Conservation (phyloP, 805 yeast genomes). For the Myxozyma mucilagina region DNA sequence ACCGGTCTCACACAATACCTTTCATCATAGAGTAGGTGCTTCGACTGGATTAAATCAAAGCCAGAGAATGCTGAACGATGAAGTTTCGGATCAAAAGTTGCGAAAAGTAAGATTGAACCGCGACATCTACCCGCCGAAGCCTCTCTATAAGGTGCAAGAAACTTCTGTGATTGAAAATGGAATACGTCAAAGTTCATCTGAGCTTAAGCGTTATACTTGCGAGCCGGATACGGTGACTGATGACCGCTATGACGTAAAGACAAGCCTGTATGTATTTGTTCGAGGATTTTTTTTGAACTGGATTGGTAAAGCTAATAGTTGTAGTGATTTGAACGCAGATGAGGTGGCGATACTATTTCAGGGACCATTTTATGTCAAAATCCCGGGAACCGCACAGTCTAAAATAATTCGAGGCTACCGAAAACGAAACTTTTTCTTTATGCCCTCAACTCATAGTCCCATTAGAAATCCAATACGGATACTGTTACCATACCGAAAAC, state of each 20-base stretch:
- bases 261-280: too few relatives aligned
- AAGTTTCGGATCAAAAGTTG: background rate
- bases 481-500: background rate
- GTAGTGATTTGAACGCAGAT: background rate
- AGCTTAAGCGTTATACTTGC: too few relatives aligned
- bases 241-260: too few relatives aligned
- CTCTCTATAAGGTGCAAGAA: too few relatives aligned
- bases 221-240: too few relatives aligned
- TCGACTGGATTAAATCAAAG: background rate
- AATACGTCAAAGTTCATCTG: too few relatives aligned
- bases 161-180: too few relatives aligned
- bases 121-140: too few relatives aligned
- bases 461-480: constrained; percentile 1
- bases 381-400: constrained; percentile 23
- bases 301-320: background rate
- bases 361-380: constrained; percentile 27
- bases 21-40: background rate
- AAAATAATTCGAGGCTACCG: constrained; percentile 18
- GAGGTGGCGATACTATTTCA: constrained; percentile 1
- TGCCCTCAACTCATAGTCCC: background rate
- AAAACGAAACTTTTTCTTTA: background rate
- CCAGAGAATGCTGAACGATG: background rate
- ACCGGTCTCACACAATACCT: background rate
- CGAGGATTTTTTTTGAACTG: background rate
- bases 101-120: background rate